Evolutionary conservation across 306 rosid genomes (phyloP).

Genomic region (Pachyrhizus erosus): DNA sequence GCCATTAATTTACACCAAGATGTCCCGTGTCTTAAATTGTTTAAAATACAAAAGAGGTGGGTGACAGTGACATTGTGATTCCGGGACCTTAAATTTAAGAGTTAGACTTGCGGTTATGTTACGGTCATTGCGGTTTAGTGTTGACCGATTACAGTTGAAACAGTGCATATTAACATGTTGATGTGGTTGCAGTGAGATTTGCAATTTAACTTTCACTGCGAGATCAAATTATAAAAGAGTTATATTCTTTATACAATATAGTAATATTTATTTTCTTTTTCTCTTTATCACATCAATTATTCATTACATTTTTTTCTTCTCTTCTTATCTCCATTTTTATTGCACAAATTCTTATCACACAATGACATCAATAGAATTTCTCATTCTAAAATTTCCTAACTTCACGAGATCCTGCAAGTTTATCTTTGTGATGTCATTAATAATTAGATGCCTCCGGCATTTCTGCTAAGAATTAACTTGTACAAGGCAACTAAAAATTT

Average conservation of each 20-base stretch:
- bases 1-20: too few relatives aligned
- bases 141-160: background rate
- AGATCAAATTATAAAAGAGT: too few relatives aligned
- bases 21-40: background rate
- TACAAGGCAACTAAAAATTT: background rate
- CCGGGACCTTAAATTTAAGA: too few relatives aligned
- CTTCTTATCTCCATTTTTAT: background rate
- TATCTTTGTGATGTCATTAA: background rate
- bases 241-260: too few relatives aligned
- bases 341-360: background rate
- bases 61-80: too few relatives aligned
- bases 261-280: too few relatives aligned
- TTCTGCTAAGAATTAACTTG: background rate
- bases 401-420: constrained; percentile 6
- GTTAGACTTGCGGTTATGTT: background rate
- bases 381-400: background rate
- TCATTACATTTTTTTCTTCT: background rate
- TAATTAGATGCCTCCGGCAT: constrained; percentile 20
- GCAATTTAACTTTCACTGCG: background rate
- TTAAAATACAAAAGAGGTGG: background rate
- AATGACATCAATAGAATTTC: background rate
- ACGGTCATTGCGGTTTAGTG: background rate
- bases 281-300: background rate
- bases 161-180: background rate
- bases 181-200: background rate